These are phyloP conservation scores for Blastobotrys chiropterorum DNA, from an alignment of 805 yeast genomes.

Conservation along the genomic window DNA sequence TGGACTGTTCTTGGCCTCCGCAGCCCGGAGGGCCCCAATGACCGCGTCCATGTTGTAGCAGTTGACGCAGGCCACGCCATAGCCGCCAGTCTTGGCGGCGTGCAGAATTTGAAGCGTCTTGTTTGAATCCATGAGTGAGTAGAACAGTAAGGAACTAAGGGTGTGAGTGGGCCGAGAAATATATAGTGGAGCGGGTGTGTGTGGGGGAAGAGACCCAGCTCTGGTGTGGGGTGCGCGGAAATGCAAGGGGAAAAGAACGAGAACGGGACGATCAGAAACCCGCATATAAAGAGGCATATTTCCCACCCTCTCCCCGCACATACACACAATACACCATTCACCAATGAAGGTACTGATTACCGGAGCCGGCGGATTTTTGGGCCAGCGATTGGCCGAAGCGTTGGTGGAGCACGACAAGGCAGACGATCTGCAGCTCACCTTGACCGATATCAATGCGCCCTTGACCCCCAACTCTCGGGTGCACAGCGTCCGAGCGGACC, in stretches of 20 bases:
- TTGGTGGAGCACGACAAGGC: slow-evolving; percentile 11
- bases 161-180: too few relatives aligned
- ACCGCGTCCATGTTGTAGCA: slow-evolving; percentile 35
- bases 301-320: too few relatives aligned
- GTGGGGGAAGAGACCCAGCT: too few relatives aligned
- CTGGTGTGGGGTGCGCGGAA: too few relatives aligned
- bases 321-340: too few relatives aligned
- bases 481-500: slow-evolving; percentile 15
- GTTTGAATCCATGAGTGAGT: slow-evolving; percentile 17
- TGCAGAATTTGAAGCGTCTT: slow-evolving; percentile 28
- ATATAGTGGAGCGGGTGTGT: too few relatives aligned
- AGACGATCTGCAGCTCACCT: slow-evolving; percentile 15
- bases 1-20: slow-evolving; percentile 32
- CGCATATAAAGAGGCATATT: too few relatives aligned
- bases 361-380: slow-evolving; percentile 24
- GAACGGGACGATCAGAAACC: too few relatives aligned
- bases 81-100: slow-evolving; percentile 29
- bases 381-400: slow-evolving; percentile 21
- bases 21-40: slow-evolving; percentile 33
- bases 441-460: slow-evolving; percentile 21
- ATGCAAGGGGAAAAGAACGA: too few relatives aligned
- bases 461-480: slow-evolving; percentile 12
- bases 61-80: slow-evolving; percentile 33
- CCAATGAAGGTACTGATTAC: slow-evolving; percentile 21
- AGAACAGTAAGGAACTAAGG: too few relatives aligned